phyloP scores from a whole-genome alignment of 73 alveolate species.

The Tetrahymena malaccensis region DNA sequence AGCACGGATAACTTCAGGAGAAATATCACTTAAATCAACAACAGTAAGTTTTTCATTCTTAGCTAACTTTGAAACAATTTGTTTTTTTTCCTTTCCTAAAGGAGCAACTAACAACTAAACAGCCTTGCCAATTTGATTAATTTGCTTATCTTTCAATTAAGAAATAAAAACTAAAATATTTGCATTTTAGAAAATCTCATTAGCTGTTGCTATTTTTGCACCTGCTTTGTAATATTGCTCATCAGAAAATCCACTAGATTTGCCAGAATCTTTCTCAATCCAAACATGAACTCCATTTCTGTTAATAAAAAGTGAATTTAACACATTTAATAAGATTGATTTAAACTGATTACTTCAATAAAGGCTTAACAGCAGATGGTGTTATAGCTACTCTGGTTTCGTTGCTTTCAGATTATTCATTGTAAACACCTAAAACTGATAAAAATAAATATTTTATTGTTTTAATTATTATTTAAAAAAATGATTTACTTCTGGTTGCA shows the following conservation, averaged over 20 bases:
- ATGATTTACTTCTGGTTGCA: background rate
- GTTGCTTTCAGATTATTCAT: background rate
- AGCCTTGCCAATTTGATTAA: background rate
- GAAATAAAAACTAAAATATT: background rate
- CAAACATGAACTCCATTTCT: background rate
- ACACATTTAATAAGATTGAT: background rate
- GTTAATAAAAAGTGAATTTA: background rate
- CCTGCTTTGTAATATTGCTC: background rate
- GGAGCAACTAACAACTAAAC: background rate
- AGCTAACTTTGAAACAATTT: background rate
- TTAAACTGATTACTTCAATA: background rate
- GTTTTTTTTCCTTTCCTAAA: background rate
- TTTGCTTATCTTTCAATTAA: background rate
- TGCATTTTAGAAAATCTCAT: background rate
- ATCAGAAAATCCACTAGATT: background rate
- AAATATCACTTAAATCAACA: background rate
- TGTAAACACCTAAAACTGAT: background rate
- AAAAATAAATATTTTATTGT: background rate
- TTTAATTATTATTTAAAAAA: background rate
- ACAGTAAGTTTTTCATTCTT: background rate
- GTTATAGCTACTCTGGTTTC: background rate
- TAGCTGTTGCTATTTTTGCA: background rate
- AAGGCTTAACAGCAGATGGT: background rate
- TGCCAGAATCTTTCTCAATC: background rate
- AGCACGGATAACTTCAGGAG: background rate